These are phyloP conservation scores for Komagataella kurtzmanii DNA, from an alignment of 805 yeast genomes.

Conservation along the genomic window DNA sequence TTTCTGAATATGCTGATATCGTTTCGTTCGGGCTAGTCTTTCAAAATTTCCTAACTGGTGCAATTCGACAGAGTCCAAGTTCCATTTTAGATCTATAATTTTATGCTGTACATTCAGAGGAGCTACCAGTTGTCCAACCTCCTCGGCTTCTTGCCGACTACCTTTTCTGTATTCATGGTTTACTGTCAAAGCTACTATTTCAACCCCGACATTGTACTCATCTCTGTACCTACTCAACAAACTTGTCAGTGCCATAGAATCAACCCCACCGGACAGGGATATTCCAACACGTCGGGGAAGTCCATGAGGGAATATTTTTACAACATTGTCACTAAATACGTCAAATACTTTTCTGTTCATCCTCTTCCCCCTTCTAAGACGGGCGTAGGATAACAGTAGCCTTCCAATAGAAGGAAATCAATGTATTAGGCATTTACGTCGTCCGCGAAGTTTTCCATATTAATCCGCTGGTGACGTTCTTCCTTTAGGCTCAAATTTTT, in stretches of 20 bases:
- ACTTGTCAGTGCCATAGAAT: conserved; percentile 57
- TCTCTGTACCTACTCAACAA: conserved; percentile 26
- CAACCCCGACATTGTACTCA: conserved; percentile 13
- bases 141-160: conserved; percentile 34
- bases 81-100: conserved; percentile 9
- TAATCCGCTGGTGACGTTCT: background rate
- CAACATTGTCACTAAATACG: background rate
- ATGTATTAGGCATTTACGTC: background rate
- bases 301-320: background rate
- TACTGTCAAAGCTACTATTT: conserved; percentile 44
- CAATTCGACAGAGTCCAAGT: conserved; percentile 6
- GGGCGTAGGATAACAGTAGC: background rate
- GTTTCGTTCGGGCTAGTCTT: conserved; percentile 38
- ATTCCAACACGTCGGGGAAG: conserved; percentile 21
- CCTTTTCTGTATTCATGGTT: conserved; percentile 46
- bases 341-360: background rate
- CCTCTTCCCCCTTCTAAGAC: background rate
- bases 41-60: conserved; percentile 28
- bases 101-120: conserved; percentile 14
- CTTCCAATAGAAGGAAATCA: background rate
- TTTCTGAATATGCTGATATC: conserved; percentile 31
- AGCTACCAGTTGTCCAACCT: conserved; percentile 13
- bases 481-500: background rate
- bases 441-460: background rate
- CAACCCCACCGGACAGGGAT: conserved; percentile 75